Conservation (phyloP, 805 yeast genomes). For the Yueomyces sp. region DNA sequence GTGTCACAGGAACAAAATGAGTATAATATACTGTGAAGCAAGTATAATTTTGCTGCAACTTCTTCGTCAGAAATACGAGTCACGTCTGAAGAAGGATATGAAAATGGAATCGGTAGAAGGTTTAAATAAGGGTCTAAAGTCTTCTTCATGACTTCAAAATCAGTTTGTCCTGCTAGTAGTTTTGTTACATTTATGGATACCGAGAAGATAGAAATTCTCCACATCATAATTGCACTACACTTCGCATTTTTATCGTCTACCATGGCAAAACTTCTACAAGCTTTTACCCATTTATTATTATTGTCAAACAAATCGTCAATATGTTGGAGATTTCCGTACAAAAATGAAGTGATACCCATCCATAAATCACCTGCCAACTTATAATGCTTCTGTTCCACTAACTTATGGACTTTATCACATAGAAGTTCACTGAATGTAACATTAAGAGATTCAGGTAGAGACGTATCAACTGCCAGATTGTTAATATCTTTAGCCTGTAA, state of each 20-base stretch:
- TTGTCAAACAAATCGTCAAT: not conserved
- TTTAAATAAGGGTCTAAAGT: too few relatives aligned
- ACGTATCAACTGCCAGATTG: not conserved
- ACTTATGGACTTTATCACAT: conserved; percentile 1
- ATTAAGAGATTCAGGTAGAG: not conserved
- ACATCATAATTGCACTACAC: not conserved
- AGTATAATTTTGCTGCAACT: not conserved
- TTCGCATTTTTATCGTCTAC: too few relatives aligned
- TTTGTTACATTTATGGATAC: not conserved
- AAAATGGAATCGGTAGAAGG: not conserved
- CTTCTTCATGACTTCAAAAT: not conserved
- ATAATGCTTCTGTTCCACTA: conserved; percentile 8
- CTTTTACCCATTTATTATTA: not conserved
- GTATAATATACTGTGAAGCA: not conserved
- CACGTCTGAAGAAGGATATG: not conserved
- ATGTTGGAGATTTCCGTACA: conserved; percentile 8
- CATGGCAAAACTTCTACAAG: not conserved
- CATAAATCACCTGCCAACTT: conserved; percentile 20
- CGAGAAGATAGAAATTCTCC: not conserved
- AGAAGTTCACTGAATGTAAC: conserved; percentile 8
- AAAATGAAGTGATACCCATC: conserved; percentile 16
- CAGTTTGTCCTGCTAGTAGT: not conserved
- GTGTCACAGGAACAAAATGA: not conserved
- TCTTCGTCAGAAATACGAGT: too few relatives aligned
- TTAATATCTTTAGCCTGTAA: conserved; percentile 6